These are phyloP conservation scores for Tulasnella sp. DNA, from an alignment of 768 basidiomycete genomes.

Conservation along the genomic window DNA sequence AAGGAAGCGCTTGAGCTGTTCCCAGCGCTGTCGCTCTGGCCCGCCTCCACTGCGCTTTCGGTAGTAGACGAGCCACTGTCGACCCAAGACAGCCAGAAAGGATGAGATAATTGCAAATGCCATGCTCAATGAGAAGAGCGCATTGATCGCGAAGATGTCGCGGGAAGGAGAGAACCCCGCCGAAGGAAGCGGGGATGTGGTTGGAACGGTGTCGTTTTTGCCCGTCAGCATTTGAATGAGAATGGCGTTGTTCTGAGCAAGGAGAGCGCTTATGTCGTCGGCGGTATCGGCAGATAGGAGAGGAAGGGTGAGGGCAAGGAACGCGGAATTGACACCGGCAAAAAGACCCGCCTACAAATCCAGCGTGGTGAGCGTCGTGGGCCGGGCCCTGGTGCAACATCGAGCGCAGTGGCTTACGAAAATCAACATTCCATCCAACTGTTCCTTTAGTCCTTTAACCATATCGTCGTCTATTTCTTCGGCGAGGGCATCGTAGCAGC, in stretches of 20 bases:
- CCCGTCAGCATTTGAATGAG: neutral
- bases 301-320: neutral
- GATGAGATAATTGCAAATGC: neutral
- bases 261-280: neutral
- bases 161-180: neutral
- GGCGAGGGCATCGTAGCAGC: too few species aligned
- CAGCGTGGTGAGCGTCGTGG: neutral
- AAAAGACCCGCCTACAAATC: neutral
- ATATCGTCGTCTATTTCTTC: too few species aligned
- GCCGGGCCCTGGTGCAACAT: neutral
- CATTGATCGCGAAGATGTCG: neutral
- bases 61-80: neutral
- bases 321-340: neutral
- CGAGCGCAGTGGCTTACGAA: neutral
- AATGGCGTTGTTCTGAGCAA: neutral
- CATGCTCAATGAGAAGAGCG: neutral
- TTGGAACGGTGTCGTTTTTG: neutral
- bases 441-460: too few species aligned
- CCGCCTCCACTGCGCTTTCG: neutral
- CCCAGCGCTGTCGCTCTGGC: neutral
- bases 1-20: neutral
- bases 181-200: neutral
- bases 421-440: slow-evolving; percentile 1
- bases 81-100: neutral
- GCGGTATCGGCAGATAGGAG: neutral